A percentile compares a stretch with the other conserved stretches of the same genome.
These are phyloP conservation scores for Sarcocystis neurona DNA, from an alignment of 169 alveolate species.

Conservation along the genomic window DNA sequence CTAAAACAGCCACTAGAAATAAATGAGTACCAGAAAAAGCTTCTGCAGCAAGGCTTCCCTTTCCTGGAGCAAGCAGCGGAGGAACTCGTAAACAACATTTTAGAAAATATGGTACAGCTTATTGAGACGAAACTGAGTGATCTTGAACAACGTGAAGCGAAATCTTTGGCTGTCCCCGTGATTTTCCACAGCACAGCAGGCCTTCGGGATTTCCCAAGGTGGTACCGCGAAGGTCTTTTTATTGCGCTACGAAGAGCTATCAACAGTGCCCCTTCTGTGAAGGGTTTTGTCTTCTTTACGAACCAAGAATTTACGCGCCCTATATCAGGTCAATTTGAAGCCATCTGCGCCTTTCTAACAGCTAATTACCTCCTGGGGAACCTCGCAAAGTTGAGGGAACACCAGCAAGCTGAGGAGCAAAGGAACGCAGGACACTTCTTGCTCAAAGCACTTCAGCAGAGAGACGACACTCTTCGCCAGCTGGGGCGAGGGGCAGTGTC, in stretches of 20 bases:
- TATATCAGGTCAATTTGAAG: constrained; percentile 37
- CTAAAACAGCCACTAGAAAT: constrained; percentile 32
- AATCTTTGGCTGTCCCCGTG: constrained; percentile 37
- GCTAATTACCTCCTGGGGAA: constrained; percentile 33
- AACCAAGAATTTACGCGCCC: constrained; percentile 47
- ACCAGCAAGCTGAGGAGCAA: background rate
- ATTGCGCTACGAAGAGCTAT: constrained; percentile 25
- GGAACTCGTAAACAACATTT: background rate
- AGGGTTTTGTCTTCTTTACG: constrained; percentile 28
- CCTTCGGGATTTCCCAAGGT: constrained; percentile 37
- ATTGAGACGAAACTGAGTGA: background rate
- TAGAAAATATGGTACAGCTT: background rate
- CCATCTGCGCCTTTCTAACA: constrained; percentile 34
- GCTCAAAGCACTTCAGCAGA: too few relatives aligned
- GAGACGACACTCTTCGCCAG: too few relatives aligned
- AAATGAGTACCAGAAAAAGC: background rate
- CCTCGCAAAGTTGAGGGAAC: background rate
- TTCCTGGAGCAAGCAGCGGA: constrained; percentile 3
- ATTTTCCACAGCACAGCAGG: constrained; percentile 48
- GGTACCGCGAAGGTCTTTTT: constrained; percentile 51
- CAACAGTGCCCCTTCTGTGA: background rate
- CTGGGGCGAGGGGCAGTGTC: too few relatives aligned
- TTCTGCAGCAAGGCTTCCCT: constrained; percentile 24
- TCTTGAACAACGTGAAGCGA: constrained; percentile 12
- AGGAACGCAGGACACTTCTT: too few relatives aligned